A percentile compares a stretch with the other conserved stretches of the same genome.
These are phyloP conservation scores for Elsinoe arachidis DNA, from an alignment of 2,329 filamentous ascomycete genomes.

Conservation along the genomic window DNA sequence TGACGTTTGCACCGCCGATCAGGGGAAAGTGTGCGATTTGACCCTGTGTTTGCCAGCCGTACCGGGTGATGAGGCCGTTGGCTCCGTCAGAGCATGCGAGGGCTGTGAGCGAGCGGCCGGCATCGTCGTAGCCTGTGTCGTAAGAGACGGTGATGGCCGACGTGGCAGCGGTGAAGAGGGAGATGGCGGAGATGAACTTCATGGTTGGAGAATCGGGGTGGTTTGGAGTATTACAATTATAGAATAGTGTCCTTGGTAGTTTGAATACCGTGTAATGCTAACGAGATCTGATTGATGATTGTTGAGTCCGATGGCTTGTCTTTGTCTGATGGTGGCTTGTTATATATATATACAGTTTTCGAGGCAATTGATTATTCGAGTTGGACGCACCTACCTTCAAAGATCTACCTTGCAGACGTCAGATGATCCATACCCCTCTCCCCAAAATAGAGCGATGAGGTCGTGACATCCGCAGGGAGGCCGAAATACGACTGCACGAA, in stretches of 20 bases:
- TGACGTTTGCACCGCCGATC: conserved; percentile 42
- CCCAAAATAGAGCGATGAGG: conserved; percentile 4
- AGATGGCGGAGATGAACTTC: conserved; percentile 37
- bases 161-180: conserved; percentile 33
- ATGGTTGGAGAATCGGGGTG: conserved; percentile 25
- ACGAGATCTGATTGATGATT: not conserved
- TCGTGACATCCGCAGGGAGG: not conserved
- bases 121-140: conserved; percentile 62
- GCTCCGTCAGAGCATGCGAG: conserved; percentile 60
- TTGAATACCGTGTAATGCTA: not conserved
- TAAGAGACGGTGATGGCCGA: conserved; percentile 52
- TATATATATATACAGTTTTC: not conserved
- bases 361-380: not conserved
- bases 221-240: not conserved
- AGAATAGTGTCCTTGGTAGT: not conserved
- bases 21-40: conserved; percentile 39
- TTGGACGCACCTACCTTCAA: not conserved
- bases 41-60: conserved; percentile 47
- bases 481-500: conserved; percentile 1
- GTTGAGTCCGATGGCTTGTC: not conserved
- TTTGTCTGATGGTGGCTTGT: not conserved
- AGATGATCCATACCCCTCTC: not conserved
- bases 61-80: conserved; percentile 57
- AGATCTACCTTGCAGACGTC: not conserved
- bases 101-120: conserved; percentile 43